Evolutionary conservation across 1,139 yeast genomes (phyloP), one percentile per base, ranked within the genome.

Genomic region (Pichia sp.): DNA sequence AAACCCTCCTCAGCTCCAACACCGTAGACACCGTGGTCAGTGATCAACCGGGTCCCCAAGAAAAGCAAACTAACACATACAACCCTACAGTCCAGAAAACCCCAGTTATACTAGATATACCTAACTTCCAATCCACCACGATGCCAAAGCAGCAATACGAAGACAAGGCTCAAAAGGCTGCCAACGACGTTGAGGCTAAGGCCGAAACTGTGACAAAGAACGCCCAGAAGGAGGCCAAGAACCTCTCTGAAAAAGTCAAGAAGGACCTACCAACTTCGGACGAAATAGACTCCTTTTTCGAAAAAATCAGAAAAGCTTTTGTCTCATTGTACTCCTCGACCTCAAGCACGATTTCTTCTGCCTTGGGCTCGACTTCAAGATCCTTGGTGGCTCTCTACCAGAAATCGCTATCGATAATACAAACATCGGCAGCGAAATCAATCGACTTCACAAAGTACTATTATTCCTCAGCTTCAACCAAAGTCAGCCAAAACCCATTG

Each of bases 401-500:
- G 8, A 4, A 43, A 11, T 26, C 42, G n/a, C 8, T 16, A 5
- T n/a, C 29, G 31, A 8, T 31, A 8, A 32, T 38, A 13, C 48
- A 46, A 15, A 8, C 29, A 6, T 13, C 45, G 5, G 34, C 32
- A 7, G n/a, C 43, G 8, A 53, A 49, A 38, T 45, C 51, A 5
- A 13, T 47, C 16, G 54, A 53, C 42, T 43, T 45, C 7, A 40
- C 54, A 3, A 52, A 43, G 19, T 51, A 23, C 6, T 42, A 48
- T 23, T 49, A 45, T n/a, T 15, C 31, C 5, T 10, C n/a, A 15
- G 15, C 42, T 1, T 6, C 51, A 2, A n/a, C 41, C 16, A 42
- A 41, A 5, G 23, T 51, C 7, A 51, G 47, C 5, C 51, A 49
- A 32, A 36, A 58, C 16, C 58, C 55, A 16, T 40, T 55, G 13